Evolutionary conservation across 2,329 filamentous ascomycete species (phyloP), one percentile per base, ranked within the genome.

Genomic region (Alternaria metachromatica): DNA sequence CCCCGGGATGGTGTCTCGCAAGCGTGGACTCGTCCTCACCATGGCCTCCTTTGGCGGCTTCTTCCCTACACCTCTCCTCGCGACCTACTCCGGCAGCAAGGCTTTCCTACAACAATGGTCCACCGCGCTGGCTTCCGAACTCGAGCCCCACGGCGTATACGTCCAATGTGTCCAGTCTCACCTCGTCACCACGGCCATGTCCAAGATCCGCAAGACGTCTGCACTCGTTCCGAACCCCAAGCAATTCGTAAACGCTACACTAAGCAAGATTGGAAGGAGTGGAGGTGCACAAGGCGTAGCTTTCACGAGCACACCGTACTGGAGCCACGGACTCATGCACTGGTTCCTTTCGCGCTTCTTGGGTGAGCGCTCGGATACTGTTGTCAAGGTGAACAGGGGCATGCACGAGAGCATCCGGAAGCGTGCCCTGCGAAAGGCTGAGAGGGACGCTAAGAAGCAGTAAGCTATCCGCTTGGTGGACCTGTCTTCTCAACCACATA

Each of bases 91-190:
- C 48, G 96, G 96, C 70, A 96, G 92, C 88, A 99, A 99, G 84
- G 95, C 96, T 2, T 99, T 99, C 87, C 87, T 99, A 53, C 95
- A 98, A 82, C 91, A 97, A 77, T 99, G 96, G 96, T 97, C 92
- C 70, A 91, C 89, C 6, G 90, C 96, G 11, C 87, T 99, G 13
- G 92, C 91, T 1, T 88, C 90, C 13, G 96, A 99, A 82, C 87
- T 99, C 28, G 88, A 91, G 67, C 88, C 90, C 2, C 86, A 92
- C 72, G 92, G 93, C 61, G 89, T 99, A 44, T 90, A 93, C 68
- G 94, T 97, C n/a, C 90, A 98, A 81, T 88, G 98, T 53, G 90
- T 97, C 26, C 88, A 98, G 72, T 94, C 92, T 72, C 96, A 99
- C 80, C 88, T 99, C 51, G 92, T 99, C 74, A 97, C 94, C 5